Base-by-base conservation (phyloP, 129 eudicot species). In the Silybum marianum region DNA sequence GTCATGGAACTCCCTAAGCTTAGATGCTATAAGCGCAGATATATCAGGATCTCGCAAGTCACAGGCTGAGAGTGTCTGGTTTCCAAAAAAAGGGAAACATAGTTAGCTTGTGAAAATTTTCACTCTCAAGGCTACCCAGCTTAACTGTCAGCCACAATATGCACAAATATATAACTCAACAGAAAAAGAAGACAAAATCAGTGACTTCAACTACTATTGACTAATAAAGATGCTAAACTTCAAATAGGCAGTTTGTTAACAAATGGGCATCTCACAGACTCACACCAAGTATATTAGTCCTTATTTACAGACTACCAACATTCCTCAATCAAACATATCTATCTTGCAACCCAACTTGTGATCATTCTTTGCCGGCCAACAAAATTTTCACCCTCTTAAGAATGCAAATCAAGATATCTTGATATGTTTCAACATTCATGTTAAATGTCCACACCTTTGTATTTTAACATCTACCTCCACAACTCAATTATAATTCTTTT, bases 1-100 rank as follows among this genome's bases (percentile, higher is more conserved):
- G 21, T 89, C 80, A 76, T 95, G 97, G 70, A 92, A 95, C 87
- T 95, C 99, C 91, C 85, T 95, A 86, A 89, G 85, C 88, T 92
- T 95, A 73, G 97, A 84, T 74, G 99, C 99, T 86, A 92, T 89
- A 23, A 95, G 88, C 30, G 89, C 84, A 89, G 97, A 95, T 78
- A 87, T 91, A 76, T 89, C 97, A 19, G 91, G 93, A 87, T 92
- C 98, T 74, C 91, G 91, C 81, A 95, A 78, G 87, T 95, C 99
- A 92, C 84, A 71, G 12, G 99, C 99, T 82, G 97, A 86, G 7
- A 95, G 88, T 51, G 99, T 95, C 99, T 95, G 92, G 8, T 76
- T 68, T 79, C 68, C 75, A 84, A 51, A 26, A 73, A 65, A 82
- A 48, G 2, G 5, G 32, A 22, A 71, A 22, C 14, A 44, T 70